Evolutionary conservation across 768 basidiomycete genomes (phyloP), one percentile per base, ranked within the genome.

Genomic region (Holtermanniella nyarrowii): DNA sequence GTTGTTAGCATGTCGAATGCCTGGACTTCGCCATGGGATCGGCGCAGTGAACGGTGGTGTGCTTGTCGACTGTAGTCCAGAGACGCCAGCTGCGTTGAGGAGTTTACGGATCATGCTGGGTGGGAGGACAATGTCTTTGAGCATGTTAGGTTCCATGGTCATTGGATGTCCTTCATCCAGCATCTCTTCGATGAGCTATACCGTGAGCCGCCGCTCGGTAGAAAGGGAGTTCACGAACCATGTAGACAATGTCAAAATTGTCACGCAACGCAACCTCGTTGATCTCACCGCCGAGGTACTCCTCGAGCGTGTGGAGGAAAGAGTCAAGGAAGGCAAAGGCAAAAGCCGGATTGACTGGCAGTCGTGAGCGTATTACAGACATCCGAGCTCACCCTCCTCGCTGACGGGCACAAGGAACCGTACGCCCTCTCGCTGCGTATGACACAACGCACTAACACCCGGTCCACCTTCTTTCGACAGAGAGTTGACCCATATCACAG

Each of bases 181-280:
- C n/a, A 87, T 90, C 73, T 97, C 91, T 73, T 93, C 91, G 25
- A 95, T 78, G 16, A 97, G 80, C 86, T 91, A 58, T 11, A 46
- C 44, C 44, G 23, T 26, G 7, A 23, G 41, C 31, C 10, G 24
- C 3, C 18, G 13, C 25, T 26, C 20, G 37, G 27, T 21, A 47
- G 25, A n/a, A 22, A 25, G 31, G 42, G 50, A 21, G 14, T 5
- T 3, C 25, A 55, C 78, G 22, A 56, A 86, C 88, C 77, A 93
- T 90, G 65, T 96, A 93, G 5, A 95, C 89, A 22, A 88, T 80
- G 63, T 96, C 91, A 70, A 95, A 93, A 69, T 93, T 87, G 54
- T 95, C 89, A 61, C 82, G 86, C 58, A 96, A 73, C 2, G 80
- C 82, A 4, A 80, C 78, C 22, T 85, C 80, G 26, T 84, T 86